phyloP scores from a whole-genome alignment of 441 rosid species.

The Gossypium aridum region DNA sequence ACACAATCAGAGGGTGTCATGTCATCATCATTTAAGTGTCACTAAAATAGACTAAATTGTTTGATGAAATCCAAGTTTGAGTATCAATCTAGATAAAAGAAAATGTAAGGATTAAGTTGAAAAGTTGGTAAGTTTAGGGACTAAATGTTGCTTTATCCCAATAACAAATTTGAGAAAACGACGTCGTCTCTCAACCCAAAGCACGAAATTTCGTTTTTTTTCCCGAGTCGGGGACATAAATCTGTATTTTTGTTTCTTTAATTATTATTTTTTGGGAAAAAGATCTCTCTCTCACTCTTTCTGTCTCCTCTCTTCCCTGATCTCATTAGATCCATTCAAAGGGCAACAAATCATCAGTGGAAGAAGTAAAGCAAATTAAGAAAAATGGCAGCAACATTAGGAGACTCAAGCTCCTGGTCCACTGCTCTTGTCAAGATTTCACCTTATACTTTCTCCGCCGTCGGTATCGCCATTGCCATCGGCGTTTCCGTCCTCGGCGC shows the following conservation, averaged over 20 bases:
- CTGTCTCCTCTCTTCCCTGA: not conserved
- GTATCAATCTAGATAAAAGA: too few relatives aligned
- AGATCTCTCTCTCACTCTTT: not conserved
- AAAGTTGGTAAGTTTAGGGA: too few relatives aligned
- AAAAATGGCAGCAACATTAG: constrained; percentile 33
- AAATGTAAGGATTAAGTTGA: too few relatives aligned
- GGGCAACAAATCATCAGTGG: not conserved
- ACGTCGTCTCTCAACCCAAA: not conserved
- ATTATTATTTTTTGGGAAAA: not conserved
- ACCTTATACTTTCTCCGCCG: constrained; percentile 87
- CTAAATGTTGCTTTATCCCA: too few relatives aligned
- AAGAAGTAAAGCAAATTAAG: not conserved
- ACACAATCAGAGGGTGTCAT: too few relatives aligned
- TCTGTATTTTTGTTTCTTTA: too few relatives aligned
- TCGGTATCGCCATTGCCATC: constrained; percentile 91
- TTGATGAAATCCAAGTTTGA: too few relatives aligned
- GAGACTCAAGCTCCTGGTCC: constrained; percentile 70
- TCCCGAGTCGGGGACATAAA: too few relatives aligned
- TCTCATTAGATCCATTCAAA: constrained; percentile 9
- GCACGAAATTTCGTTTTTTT: not conserved
- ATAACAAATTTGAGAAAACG: not conserved
- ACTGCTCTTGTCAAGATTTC: constrained; percentile 72
- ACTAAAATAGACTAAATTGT: too few relatives aligned
- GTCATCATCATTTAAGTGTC: too few relatives aligned
- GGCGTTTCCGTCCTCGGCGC: constrained; percentile 99